These are phyloP conservation scores for Capsicum baccatum DNA, from an alignment of 257 asterid species.

Conservation along the genomic window DNA sequence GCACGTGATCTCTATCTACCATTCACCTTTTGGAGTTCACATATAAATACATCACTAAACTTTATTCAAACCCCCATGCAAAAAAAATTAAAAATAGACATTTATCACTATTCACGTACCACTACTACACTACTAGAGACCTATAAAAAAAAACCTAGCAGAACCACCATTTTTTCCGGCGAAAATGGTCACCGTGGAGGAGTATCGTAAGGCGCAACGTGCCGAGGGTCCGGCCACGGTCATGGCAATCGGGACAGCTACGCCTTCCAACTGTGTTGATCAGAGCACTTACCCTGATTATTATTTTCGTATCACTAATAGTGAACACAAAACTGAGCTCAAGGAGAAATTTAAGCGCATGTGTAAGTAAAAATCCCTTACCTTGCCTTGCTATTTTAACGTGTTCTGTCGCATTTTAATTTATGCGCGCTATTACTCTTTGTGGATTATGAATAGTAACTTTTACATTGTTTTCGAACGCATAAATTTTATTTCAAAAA, in stretches of 20 bases:
- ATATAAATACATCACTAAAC: neutral
- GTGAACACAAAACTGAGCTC: conserved; percentile 67
- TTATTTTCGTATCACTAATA: conserved; percentile 74
- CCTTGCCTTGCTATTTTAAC: neutral
- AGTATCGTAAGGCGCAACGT: conserved; percentile 62
- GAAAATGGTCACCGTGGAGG: conserved; percentile 72
- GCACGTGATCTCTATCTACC: conserved; percentile 24
- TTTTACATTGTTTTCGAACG: neutral
- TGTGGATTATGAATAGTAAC: neutral
- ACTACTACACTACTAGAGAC: neutral
- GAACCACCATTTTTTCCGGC: neutral
- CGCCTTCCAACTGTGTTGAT: conserved; percentile 69
- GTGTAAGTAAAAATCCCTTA: conserved; percentile 45
- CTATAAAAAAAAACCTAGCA: neutral
- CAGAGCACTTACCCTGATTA: conserved; percentile 71
- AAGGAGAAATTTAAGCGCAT: conserved; percentile 77
- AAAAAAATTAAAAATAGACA: neutral
- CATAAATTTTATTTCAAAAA: neutral
- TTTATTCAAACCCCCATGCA: conserved; percentile 21
- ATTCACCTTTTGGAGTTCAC: neutral
- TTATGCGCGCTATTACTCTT: no score
- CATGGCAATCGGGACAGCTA: conserved; percentile 74
- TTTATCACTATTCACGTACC: conserved; percentile 6
- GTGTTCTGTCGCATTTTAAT: neutral
- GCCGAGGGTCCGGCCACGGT: conserved; percentile 84